These are phyloP conservation scores for Corrigiola litoralis DNA, from an alignment of 179 eudicot species.

Conservation along the genomic window DNA sequence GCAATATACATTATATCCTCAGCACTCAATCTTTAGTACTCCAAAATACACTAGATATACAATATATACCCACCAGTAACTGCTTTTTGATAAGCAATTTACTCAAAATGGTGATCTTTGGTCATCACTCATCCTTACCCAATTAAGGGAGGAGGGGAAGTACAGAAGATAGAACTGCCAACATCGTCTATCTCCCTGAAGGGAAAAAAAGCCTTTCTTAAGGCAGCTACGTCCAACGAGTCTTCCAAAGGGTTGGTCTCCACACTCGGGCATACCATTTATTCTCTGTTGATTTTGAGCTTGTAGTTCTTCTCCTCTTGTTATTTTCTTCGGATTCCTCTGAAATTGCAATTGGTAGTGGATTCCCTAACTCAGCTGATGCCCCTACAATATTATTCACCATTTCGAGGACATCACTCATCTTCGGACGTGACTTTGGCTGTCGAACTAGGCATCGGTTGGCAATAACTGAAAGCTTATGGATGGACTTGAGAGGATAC, in stretches of 20 bases:
- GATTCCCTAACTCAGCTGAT: slow-evolving; percentile 36
- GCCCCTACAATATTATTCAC: slow-evolving; percentile 48
- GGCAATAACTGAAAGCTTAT: slow-evolving; percentile 74
- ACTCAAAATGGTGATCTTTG: neutral
- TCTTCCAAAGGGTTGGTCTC: slow-evolving; percentile 22
- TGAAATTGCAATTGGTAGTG: slow-evolving; percentile 23
- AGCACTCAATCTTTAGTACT: neutral
- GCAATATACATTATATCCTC: slow-evolving; percentile 9
- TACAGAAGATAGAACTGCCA: neutral
- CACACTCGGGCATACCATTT: slow-evolving; percentile 28
- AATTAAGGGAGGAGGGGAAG: neutral
- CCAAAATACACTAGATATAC: neutral
- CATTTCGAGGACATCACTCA: slow-evolving; percentile 85
- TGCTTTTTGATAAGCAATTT: neutral
- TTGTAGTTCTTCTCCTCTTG: slow-evolving; percentile 20
- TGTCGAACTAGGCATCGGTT: slow-evolving; percentile 69
- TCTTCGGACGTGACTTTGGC: slow-evolving; percentile 80
- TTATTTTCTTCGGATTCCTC: slow-evolving; percentile 9
- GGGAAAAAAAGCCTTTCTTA: neutral
- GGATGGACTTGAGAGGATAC: slow-evolving; percentile 52
- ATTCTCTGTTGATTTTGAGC: slow-evolving; percentile 13
- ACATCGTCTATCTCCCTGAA: neutral
- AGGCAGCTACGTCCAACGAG: neutral
- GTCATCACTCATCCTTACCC: neutral
- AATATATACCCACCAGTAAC: neutral